phyloP scores from a whole-genome alignment of 2,329 filamentous ascomycete genomes.

The Plenodomus lindquistii region DNA sequence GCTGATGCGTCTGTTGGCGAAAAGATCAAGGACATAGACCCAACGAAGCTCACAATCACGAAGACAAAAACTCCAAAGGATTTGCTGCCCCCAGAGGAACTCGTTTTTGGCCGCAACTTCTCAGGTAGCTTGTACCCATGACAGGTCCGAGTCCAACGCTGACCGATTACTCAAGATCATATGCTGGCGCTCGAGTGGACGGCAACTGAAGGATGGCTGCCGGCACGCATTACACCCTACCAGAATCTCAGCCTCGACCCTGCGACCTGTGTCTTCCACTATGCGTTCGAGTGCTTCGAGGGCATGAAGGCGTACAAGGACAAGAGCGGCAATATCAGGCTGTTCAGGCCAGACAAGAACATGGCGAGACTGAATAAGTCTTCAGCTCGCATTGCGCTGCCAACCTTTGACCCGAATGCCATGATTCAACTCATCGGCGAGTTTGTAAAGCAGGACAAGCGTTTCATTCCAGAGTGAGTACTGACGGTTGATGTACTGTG shows the following conservation, averaged over 20 bases:
- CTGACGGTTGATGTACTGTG: neutral
- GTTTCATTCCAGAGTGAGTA: slow-evolving; percentile 80
- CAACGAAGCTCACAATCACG: slow-evolving; percentile 73
- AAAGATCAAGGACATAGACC: slow-evolving; percentile 71
- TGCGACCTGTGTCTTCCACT: slow-evolving; percentile 96
- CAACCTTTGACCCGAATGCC: slow-evolving; percentile 74
- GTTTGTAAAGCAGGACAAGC: slow-evolving; percentile 78
- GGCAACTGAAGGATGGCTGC: slow-evolving; percentile 77
- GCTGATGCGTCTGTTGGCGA: slow-evolving; percentile 52
- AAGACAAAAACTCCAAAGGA: slow-evolving; percentile 76
- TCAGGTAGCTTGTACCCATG: slow-evolving; percentile 63
- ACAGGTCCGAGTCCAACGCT: neutral
- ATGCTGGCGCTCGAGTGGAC: slow-evolving; percentile 98
- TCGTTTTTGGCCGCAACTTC: slow-evolving; percentile 89
- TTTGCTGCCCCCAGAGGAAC: slow-evolving; percentile 73
- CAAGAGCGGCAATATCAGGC: slow-evolving; percentile 72
- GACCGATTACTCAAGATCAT: slow-evolving; percentile 67
- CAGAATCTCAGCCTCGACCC: slow-evolving; percentile 97
- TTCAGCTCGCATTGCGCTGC: slow-evolving; percentile 86
- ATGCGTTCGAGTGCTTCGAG: slow-evolving; percentile 97
- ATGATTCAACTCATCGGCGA: slow-evolving; percentile 81
- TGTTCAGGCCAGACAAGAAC: slow-evolving; percentile 95
- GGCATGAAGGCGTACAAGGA: slow-evolving; percentile 99
- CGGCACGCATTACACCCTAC: slow-evolving; percentile 85
- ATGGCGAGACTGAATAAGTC: slow-evolving; percentile 95